A percentile compares a stretch with the other conserved stretches of the same genome.
Conservation (phyloP, 331 rosid genomes). For the Pyrus hybrid region DNA sequence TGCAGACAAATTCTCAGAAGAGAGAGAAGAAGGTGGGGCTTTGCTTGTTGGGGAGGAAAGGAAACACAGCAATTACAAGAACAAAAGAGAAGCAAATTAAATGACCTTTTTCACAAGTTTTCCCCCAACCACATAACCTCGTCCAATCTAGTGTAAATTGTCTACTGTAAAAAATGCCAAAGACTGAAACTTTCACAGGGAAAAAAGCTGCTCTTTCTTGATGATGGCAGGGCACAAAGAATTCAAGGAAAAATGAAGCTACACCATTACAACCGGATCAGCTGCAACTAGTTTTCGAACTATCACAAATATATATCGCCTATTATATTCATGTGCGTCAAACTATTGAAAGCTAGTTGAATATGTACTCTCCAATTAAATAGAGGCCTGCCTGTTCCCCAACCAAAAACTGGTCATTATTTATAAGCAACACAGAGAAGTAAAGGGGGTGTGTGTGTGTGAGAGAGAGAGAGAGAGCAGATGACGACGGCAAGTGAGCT, state of each 20-base stretch:
- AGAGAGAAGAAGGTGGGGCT: not conserved
- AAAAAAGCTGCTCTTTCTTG: not conserved
- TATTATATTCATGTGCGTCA: too few relatives aligned
- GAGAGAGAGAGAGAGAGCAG: not conserved
- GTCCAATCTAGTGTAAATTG: not conserved
- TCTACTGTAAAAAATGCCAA: not conserved
- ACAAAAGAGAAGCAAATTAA: not conserved
- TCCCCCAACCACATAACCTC: not conserved
- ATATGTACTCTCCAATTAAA: not conserved
- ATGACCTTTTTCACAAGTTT: not conserved
- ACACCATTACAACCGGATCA: not conserved
- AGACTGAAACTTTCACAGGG: not conserved
- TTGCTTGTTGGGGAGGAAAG: not conserved
- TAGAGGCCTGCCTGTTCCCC: slow-evolving; percentile 5
- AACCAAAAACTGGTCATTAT: slow-evolving; percentile 21
- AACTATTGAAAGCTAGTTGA: not conserved
- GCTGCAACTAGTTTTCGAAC: too few relatives aligned
- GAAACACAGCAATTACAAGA: not conserved
- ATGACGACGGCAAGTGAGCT: too few relatives aligned
- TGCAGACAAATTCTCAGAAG: not conserved
- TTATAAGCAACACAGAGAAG: slow-evolving; percentile 7
- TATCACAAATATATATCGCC: too few relatives aligned
- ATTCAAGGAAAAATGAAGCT: slow-evolving; percentile 4
- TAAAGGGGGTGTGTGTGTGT: not conserved
- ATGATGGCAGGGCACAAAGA: not conserved